phyloP scores from a whole-genome alignment of 495 filamentous ascomycete species.

The Podospora appendiculata region DNA sequence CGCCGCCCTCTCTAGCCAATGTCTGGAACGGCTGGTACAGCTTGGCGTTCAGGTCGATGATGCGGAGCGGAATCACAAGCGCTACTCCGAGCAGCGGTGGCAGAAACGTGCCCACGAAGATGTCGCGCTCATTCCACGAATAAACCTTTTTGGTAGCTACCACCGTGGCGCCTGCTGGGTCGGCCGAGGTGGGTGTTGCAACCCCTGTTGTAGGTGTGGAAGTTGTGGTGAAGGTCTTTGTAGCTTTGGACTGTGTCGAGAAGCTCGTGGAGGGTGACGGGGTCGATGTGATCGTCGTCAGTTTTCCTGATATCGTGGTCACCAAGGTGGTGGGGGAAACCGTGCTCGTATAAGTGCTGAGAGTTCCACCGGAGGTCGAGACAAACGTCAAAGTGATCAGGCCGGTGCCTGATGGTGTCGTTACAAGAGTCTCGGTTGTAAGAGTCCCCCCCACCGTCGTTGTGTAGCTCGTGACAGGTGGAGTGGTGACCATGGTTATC shows the following conservation, averaged over 20 bases:
- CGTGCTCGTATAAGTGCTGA: slow-evolving; percentile 20
- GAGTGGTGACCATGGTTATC: slow-evolving; percentile 16
- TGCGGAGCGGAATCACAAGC: slow-evolving; percentile 23
- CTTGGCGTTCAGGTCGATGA: slow-evolving; percentile 32
- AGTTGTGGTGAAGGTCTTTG: slow-evolving; percentile 17
- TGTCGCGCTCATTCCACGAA: slow-evolving; percentile 16
- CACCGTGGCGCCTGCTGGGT: background rate
- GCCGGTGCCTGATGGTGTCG: slow-evolving; percentile 17
- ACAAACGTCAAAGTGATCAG: slow-evolving; percentile 21
- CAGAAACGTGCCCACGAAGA: slow-evolving; percentile 30
- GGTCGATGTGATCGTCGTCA: slow-evolving; percentile 22
- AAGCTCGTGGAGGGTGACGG: slow-evolving; percentile 12
- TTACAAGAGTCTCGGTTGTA: slow-evolving; percentile 15
- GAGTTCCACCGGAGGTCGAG: slow-evolving; percentile 14
- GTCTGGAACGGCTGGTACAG: slow-evolving; percentile 31
- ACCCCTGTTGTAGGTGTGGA: background rate
- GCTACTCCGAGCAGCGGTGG: slow-evolving; percentile 21
- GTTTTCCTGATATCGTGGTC: slow-evolving; percentile 21
- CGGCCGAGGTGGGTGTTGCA: too few species aligned
- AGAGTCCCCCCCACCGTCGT: slow-evolving; percentile 18
- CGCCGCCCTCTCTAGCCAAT: slow-evolving; percentile 13
- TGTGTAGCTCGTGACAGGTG: slow-evolving; percentile 19
- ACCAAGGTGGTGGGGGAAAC: slow-evolving; percentile 16
- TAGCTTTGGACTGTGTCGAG: slow-evolving; percentile 13
- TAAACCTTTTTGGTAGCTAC: slow-evolving; percentile 13